These are phyloP conservation scores for Tuber calosporum DNA, from an alignment of 495 filamentous ascomycete species.

Conservation along the genomic window DNA sequence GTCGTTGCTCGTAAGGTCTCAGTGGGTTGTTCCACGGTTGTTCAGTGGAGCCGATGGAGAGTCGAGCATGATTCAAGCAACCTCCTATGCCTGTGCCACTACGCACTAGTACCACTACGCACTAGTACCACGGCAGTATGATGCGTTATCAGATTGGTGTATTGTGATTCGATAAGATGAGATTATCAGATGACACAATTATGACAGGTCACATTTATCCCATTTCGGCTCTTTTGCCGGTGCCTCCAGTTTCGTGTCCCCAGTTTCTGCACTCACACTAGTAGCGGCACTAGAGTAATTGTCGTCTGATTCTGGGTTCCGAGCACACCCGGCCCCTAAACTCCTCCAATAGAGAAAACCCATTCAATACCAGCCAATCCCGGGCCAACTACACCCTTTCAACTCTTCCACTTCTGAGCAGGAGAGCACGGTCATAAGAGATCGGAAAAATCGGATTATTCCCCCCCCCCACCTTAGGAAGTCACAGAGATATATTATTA, in stretches of 20 bases:
- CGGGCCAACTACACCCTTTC: too few relatives aligned
- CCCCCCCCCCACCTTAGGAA: too few relatives aligned
- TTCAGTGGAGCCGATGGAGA: background rate
- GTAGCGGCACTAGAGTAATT: too few relatives aligned
- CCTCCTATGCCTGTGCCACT: background rate
- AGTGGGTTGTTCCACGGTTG: background rate
- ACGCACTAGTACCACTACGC: background rate
- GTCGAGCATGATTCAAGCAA: background rate
- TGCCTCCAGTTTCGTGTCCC: background rate
- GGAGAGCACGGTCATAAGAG: too few relatives aligned
- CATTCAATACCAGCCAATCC: too few relatives aligned
- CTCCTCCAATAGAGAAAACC: background rate
- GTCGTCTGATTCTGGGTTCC: too few relatives aligned
- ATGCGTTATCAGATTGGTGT: constrained; percentile 19
- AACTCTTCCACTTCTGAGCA: too few relatives aligned
- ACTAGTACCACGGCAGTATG: background rate
- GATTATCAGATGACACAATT: constrained; percentile 29
- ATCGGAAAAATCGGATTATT: too few relatives aligned
- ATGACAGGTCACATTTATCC: constrained; percentile 16
- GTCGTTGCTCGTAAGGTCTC: background rate
- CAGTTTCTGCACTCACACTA: background rate
- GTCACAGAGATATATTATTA: too few relatives aligned
- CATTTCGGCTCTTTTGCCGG: background rate
- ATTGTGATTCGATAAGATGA: constrained; percentile 18
- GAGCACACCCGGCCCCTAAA: too few relatives aligned